phyloP scores from a whole-genome alignment of 2,329 filamentous ascomycete species.

The Westerdykella aurantiaca region DNA sequence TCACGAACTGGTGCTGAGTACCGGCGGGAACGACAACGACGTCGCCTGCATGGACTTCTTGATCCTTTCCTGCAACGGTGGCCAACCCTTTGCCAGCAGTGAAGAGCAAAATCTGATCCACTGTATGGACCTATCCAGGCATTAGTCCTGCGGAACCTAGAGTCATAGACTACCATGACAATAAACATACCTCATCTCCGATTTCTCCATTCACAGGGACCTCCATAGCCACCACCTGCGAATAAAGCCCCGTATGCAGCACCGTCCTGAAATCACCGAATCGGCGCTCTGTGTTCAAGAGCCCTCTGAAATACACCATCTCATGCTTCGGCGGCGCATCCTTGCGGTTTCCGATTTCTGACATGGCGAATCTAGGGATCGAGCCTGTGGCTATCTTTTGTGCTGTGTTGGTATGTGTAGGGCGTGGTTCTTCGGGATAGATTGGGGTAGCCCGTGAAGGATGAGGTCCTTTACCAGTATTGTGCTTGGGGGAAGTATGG shows the following conservation, averaged over 20 bases:
- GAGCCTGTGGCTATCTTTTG: no score
- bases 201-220: slow-evolving; percentile 59
- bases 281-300: slow-evolving; percentile 50
- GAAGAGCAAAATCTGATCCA: slow-evolving; percentile 61
- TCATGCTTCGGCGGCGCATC: slow-evolving; percentile 35
- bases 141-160: neutral
- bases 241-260: slow-evolving; percentile 57
- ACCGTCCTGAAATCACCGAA: slow-evolving; percentile 58
- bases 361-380: no score
- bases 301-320: slow-evolving; percentile 57
- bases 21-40: slow-evolving; percentile 59
- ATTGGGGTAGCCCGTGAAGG: neutral
- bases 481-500: no score
- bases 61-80: slow-evolving; percentile 54
- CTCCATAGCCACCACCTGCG: slow-evolving; percentile 60
- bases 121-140: slow-evolving; percentile 44
- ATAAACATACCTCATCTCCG: slow-evolving; percentile 53
- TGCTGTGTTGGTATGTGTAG: no score
- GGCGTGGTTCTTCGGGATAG: slow-evolving; percentile 2
- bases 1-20: slow-evolving; percentile 61
- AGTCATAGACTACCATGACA: neutral
- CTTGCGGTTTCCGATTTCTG: slow-evolving; percentile 18
- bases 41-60: slow-evolving; percentile 51
- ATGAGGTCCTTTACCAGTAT: no score
- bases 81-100: slow-evolving; percentile 55